Conservation (phyloP, 2,329 filamentous ascomycete genomes). For the Hypoxylon sp. region DNA sequence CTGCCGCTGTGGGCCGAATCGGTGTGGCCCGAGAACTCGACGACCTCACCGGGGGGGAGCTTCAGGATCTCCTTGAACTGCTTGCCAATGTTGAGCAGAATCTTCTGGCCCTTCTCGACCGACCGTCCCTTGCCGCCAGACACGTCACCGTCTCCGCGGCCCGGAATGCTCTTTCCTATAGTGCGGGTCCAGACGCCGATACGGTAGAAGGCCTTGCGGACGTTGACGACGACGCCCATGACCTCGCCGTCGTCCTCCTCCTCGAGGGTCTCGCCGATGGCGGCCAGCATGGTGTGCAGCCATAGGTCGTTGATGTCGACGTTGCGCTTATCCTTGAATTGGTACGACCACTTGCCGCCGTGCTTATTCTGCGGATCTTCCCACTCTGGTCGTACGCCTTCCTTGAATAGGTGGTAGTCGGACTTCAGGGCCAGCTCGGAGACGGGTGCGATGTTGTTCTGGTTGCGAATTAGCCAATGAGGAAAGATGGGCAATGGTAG, state of each 20-base stretch:
- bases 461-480: conserved; percentile 28
- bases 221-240: conserved; percentile 99
- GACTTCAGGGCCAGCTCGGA: conserved; percentile 97
- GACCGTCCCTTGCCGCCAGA: conserved; percentile 83
- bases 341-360: conserved; percentile 98
- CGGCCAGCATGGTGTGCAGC: conserved; percentile 96
- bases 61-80: conserved; percentile 94
- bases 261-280: conserved; percentile 97
- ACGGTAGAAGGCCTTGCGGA: conserved; percentile 97
- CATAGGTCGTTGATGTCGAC: conserved; percentile 95
- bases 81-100: conserved; percentile 85
- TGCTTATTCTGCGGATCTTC: conserved; percentile 99
- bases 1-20: conserved; percentile 94
- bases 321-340: conserved; percentile 94
- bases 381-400: conserved; percentile 96
- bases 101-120: conserved; percentile 84
- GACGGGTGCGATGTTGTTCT: conserved; percentile 99
- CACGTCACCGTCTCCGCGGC: conserved; percentile 78
- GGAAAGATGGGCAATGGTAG: conserved; percentile 16
- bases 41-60: conserved; percentile 78
- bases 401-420: conserved; percentile 99
- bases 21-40: conserved; percentile 97
- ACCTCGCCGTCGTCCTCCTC: conserved; percentile 94
- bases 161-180: conserved; percentile 84
- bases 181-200: conserved; percentile 98